Evolutionary conservation across 441 rosid genomes (phyloP).

Genomic region (Eugenia klotzschiana): DNA sequence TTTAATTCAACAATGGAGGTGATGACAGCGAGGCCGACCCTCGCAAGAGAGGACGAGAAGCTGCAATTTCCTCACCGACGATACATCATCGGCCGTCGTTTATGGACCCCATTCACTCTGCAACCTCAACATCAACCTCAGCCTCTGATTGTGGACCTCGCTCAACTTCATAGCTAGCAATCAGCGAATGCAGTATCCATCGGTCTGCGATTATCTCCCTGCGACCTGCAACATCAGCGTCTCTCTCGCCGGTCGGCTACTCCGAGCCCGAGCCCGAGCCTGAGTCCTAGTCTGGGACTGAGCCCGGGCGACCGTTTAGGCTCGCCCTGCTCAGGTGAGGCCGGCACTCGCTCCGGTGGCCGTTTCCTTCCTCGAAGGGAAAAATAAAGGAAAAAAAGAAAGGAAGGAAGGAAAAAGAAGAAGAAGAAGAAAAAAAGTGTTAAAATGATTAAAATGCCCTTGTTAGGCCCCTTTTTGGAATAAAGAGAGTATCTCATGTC

Average conservation of each 20-base stretch:
- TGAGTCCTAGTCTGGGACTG: background rate
- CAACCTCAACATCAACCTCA: background rate
- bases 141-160: background rate
- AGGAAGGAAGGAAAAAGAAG: too few relatives aligned
- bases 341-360: too few relatives aligned
- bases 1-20: background rate
- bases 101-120: background rate
- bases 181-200: background rate
- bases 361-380: too few relatives aligned
- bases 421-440: too few relatives aligned
- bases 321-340: too few relatives aligned
- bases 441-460: too few relatives aligned
- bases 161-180: background rate
- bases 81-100: background rate
- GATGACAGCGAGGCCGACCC: background rate
- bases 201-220: background rate
- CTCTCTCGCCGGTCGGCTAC: background rate
- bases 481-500: too few relatives aligned
- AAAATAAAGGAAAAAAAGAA: too few relatives aligned
- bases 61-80: background rate
- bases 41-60: slow-evolving; percentile 6
- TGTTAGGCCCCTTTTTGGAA: too few relatives aligned
- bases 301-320: too few relatives aligned
- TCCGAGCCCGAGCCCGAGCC: background rate
- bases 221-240: background rate